phyloP scores from a whole-genome alignment of 305 asterid genomes.

The Fraxinus angustifolia region DNA sequence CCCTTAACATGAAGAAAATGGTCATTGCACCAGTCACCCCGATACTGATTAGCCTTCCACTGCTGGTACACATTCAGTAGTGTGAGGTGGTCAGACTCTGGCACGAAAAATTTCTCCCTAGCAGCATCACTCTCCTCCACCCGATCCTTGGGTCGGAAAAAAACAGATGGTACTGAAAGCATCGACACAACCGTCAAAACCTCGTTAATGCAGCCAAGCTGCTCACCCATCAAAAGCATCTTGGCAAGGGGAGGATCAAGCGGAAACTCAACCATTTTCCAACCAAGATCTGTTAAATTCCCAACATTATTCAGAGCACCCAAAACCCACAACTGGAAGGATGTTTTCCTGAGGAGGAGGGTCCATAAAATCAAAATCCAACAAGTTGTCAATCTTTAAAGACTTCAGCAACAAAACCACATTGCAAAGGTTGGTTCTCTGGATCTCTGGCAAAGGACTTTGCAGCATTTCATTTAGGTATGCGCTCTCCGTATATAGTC shows the following conservation, averaged over 20 bases:
- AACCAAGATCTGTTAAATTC: conserved; percentile 73
- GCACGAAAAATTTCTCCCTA: conserved; percentile 87
- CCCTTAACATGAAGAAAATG: conserved; percentile 90
- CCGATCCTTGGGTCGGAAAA: conserved; percentile 90
- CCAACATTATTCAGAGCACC: conserved; percentile 93
- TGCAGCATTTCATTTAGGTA: conserved; percentile 85
- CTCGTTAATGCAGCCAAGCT: conserved; percentile 74
- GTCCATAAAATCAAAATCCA: conserved; percentile 95
- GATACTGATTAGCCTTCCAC: conserved; percentile 79
- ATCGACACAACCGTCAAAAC: conserved; percentile 88
- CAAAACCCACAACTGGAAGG: conserved; percentile 88
- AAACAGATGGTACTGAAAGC: conserved; percentile 96
- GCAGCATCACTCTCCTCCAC: conserved; percentile 98
- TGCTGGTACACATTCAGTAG: conserved; percentile 92
- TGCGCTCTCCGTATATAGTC: conserved; percentile 81
- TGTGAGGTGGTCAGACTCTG: conserved; percentile 91
- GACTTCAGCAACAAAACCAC: conserved; percentile 90
- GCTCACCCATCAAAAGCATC: conserved; percentile 87
- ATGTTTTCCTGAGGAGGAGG: conserved; percentile 98
- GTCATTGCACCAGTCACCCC: conserved; percentile 98
- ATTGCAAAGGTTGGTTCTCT: conserved; percentile 89
- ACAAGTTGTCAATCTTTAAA: conserved; percentile 69
- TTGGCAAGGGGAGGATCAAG: conserved; percentile 96
- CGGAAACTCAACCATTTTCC: conserved; percentile 98
- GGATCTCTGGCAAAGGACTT: conserved; percentile 94